Evolutionary conservation across 768 basidiomycete species (phyloP), one percentile per base, ranked within the genome.

Genomic region (Psilocybe tampanensis): DNA sequence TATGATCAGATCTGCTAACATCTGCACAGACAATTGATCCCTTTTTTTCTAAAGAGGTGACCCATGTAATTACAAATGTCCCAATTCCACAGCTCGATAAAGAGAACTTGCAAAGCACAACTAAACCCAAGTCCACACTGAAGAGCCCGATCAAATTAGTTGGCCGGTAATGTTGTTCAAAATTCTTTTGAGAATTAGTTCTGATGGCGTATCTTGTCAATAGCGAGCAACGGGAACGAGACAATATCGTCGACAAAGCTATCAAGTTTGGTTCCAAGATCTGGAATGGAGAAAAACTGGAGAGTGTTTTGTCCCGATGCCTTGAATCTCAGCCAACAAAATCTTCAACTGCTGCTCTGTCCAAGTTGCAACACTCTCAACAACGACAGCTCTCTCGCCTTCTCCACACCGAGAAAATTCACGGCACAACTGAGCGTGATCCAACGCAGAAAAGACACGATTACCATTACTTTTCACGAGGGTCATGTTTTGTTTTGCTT

Each of bases 341-440:
- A 51, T 66, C 67, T n/a, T n/a, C n/a, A n/a, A n/a, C n/a, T n/a
- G n/a, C n/a, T n/a, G n/a, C n/a, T n/a, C n/a, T n/a, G n/a, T n/a
- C n/a, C n/a, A n/a, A n/a, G n/a, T n/a, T n/a, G n/a, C n/a, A n/a
- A n/a, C n/a, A n/a, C n/a, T n/a, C n/a, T n/a, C n/a, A n/a, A n/a
- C 76, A 80, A 56, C 81, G 77, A 39, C 77, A 82, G 55, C 77
- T 91, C 24, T 82, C 80, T 12, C 83, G 79, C 32, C 78, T 91
- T 17, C 75, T 93, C 42, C 86, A 92, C 64, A 88, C 89, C 18
- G 97, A 98, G 69, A 87, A 86, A 59, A 71, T 92, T 41, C 86
- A 93, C 60, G 97, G 97, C 44, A 90, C 86, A 1, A 88, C 85
- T 17, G 97, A 99, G 75, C 91, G 96, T 44, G 97, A 99, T 73